Base-by-base conservation (phyloP, 1,284 basidiomycete species). In the Mycena citricolor region DNA sequence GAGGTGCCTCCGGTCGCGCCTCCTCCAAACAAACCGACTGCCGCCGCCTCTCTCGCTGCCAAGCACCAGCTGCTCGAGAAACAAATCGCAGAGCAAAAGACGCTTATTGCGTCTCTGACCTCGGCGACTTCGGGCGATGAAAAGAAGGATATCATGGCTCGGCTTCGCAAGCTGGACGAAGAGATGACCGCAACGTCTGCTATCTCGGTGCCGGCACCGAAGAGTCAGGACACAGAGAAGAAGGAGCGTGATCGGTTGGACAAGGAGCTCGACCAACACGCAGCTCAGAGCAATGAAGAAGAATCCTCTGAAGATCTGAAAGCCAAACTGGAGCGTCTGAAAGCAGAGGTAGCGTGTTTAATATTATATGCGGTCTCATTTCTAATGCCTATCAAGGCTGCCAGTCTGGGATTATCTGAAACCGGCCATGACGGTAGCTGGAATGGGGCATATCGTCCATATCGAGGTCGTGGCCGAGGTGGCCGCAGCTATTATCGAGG, bases 81-180 rank as follows among this genome's bases (percentile, higher is more conserved):
- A 56, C 83, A 90, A 60, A 90, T 97, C 52, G 78, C 85, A 0
- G 92, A 95, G 68, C 94, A 95, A 65, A 97, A 95, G 66, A 73
- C 81, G 5, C 70, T 97, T 37, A 86, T 97, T 78, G 78, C 76
- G 17, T 79, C 82, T 32, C 69, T 94, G 11, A 67, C 69, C 17
- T 76, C 77, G 16, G 81, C 83, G 6, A 36, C 34, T 10, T 74
- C 82, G 13, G 61, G 75, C 0, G 76, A 83, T 29, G 89, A 92
- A 66, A 95, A 91, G 72, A 84, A 92, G 62, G 70, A 71, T 30
- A 83, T 93, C 44, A 85, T 94, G 78, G 71, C 73, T 5, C 77
- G 85, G 52, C 65, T 95, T 46, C 81, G 87, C 56, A 88, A 86
- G 62, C 67, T 95, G 23, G 81, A 78, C 22, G 83, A 87, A 59